Conservation (phyloP, 2,329 filamentous ascomycete species). For the Trichoderma hamatum region DNA sequence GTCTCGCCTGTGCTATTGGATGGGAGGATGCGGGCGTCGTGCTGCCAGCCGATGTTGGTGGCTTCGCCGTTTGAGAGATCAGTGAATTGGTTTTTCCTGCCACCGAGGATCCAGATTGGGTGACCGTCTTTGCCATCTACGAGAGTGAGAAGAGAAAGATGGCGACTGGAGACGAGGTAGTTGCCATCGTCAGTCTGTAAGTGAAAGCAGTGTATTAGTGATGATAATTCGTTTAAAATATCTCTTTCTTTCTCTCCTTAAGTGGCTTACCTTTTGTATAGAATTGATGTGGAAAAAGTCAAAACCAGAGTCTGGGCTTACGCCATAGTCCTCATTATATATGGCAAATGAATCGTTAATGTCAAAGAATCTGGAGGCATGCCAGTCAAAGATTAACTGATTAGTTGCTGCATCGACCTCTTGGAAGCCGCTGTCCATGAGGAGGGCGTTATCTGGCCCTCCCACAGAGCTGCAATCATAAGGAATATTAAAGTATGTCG, state of each 20-base stretch:
- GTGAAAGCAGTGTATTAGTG: background rate
- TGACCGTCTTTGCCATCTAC: constrained; percentile 8
- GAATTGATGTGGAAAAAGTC: constrained; percentile 22
- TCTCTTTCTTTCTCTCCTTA: background rate
- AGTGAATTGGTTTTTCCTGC: background rate
- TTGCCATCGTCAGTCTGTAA: constrained; percentile 6
- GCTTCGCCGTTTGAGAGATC: constrained; percentile 12
- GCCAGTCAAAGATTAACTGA: constrained; percentile 11
- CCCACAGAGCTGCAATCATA: constrained; percentile 4
- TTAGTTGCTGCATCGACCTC: constrained; percentile 3
- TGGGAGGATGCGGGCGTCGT: constrained; percentile 9
- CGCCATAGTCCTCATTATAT: background rate
- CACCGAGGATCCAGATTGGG: constrained; percentile 18
- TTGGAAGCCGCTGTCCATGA: constrained; percentile 20
- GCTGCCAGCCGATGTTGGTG: constrained; percentile 16
- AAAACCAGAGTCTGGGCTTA: constrained; percentile 1
- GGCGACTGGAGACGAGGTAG: constrained; percentile 17
- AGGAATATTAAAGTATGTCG: constrained; percentile 12
- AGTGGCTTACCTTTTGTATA: background rate
- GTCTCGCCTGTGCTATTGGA: background rate
- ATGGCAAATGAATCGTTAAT: background rate
- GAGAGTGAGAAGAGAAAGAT: constrained; percentile 3
- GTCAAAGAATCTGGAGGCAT: background rate
- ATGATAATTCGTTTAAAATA: background rate
- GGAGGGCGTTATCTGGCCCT: background rate